Evolutionary conservation across 306 rosid genomes (phyloP), one percentile per base, ranked within the genome.

Genomic region (Cyamopsis tetragonoloba): DNA sequence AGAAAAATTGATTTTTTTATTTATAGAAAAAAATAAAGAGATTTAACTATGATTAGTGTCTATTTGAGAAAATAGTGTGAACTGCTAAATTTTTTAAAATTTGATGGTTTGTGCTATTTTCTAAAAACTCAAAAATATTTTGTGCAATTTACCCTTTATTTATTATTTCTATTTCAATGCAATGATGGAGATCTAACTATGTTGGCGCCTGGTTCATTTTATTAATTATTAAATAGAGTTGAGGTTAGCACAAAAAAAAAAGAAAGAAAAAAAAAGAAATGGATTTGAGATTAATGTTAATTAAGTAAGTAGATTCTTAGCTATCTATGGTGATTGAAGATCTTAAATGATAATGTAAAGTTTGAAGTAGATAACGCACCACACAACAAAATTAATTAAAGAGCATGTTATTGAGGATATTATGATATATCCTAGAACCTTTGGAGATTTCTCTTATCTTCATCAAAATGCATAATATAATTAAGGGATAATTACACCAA

Each of bases 241-340:
- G 38, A 70, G 27, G 28, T 63, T 26, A 23, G n/a, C n/a, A n/a
- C n/a, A n/a, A n/a, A n/a, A n/a, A n/a, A n/a, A n/a, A n/a, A n/a
- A n/a, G n/a, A n/a, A n/a, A n/a, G n/a, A n/a, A n/a, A n/a, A n/a
- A n/a, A n/a, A n/a, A n/a, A n/a, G n/a, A n/a, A n/a, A n/a, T n/a
- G n/a, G 3, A 30, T 17, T 12, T 43, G 38, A 70, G 27, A 37
- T 63, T 26, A 23, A 1, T 63, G 27, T 35, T n/a, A 55, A 41
- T 60, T 53, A 47, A 51, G 51, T 50, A 63, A 54, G 26, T 57
- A 55, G 73, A 74, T 74, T 65, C 73, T 23, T 10, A 34, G 61
- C 46, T 65, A 65, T 56, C 68, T 59, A 74, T 28, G 17, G 5
- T 63, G 48, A 34, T 32, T 6, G 28, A 37, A 37, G 44, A 70